phyloP scores from a whole-genome alignment of 73 alveolate genomes.

The Symbiodinium pilosum region DNA sequence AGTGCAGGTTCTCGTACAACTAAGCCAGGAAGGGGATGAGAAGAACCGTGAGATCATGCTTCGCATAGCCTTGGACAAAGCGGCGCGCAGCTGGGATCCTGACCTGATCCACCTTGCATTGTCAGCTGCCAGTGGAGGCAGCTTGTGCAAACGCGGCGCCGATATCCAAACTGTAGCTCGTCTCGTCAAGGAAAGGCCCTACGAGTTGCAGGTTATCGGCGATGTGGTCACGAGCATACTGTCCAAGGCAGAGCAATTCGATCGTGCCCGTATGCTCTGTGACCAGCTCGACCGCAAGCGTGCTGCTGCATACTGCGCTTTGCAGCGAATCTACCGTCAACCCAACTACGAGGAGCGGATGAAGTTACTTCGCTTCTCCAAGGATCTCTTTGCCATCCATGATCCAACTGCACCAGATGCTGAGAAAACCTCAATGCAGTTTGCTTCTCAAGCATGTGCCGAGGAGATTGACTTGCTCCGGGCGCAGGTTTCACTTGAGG shows the following conservation, averaged over 20 bases:
- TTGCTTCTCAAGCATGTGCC: slow-evolving; percentile 51
- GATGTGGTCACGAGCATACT: slow-evolving; percentile 57
- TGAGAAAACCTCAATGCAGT: slow-evolving; percentile 62
- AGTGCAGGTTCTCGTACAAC: slow-evolving; percentile 66
- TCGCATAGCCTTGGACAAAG: slow-evolving; percentile 54
- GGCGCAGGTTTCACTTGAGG: slow-evolving; percentile 40
- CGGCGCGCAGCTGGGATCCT: slow-evolving; percentile 81
- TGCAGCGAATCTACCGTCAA: slow-evolving; percentile 44
- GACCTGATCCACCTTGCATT: slow-evolving; percentile 59
- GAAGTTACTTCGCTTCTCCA: slow-evolving; percentile 63
- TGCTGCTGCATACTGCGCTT: slow-evolving; percentile 26
- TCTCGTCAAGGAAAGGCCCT: slow-evolving; percentile 46
- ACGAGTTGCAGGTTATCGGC: slow-evolving; percentile 39
- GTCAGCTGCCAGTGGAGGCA: slow-evolving; percentile 47
- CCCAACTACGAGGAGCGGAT: slow-evolving; percentile 49
- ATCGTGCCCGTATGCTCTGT: slow-evolving; percentile 46
- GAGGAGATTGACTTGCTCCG: slow-evolving; percentile 59
- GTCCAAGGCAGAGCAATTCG: slow-evolving; percentile 32
- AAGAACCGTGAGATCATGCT: slow-evolving; percentile 57
- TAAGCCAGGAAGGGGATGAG: slow-evolving; percentile 78
- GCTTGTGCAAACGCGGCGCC: slow-evolving; percentile 31
- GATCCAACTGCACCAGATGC: slow-evolving; percentile 57
- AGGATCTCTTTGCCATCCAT: slow-evolving; percentile 28
- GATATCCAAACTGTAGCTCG: slow-evolving; percentile 66
- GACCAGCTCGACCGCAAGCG: slow-evolving; percentile 65